Evolutionary conservation across 306 rosid species (phyloP), one percentile per base, ranked within the genome.

Genomic region (Trifolium dubium): DNA sequence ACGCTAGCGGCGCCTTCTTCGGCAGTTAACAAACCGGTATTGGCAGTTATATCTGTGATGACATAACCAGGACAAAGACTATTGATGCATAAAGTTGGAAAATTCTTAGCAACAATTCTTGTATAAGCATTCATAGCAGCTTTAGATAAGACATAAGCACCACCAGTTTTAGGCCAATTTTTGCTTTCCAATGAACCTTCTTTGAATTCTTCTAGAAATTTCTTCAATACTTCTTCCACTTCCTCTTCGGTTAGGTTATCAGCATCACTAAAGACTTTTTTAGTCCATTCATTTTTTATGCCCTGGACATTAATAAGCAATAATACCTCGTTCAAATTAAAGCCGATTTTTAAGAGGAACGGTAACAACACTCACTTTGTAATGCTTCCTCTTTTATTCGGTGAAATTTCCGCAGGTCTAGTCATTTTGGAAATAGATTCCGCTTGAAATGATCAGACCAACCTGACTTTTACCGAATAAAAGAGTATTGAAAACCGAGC

Each of bases 101-200:
- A 67, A 14, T 64, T 82, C 78, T 31, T 81, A 0, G 88, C 84
- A n/a, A 72, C 64, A 73, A 85, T 79, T 72, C 84, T 82, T 0
- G 88, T 82, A 5, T 85, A 85, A 9, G 69, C 80, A 76, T 44
- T 82, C 75, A 85, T 12, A 23, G 84, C 75, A 43, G 82, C 88
- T 79, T 85, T 85, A 0, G 88, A 82, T 29, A 72, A 11, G n/a
- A 15, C 28, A 49, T 85, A 81, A 18, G 88, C 75, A 67, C 77
- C 39, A 0, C 54, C 0, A 28, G 6, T 2, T 35, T 1, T 64
- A 4, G 78, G 88, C 86, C 88, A 76, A 0, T 77, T 82, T 60
- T 82, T 72, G 31, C n/a, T 71, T 31, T 81, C 76, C 2, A 65
- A 11, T 44, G 71, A 65, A 2, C 83, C 83, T 75, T 81, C 83